Percentiles rank a stretch among this genome's conserved stretches.
These are phyloP conservation scores for Evernia prunastri DNA, from an alignment of 495 filamentous ascomycete species.

Conservation along the genomic window DNA sequence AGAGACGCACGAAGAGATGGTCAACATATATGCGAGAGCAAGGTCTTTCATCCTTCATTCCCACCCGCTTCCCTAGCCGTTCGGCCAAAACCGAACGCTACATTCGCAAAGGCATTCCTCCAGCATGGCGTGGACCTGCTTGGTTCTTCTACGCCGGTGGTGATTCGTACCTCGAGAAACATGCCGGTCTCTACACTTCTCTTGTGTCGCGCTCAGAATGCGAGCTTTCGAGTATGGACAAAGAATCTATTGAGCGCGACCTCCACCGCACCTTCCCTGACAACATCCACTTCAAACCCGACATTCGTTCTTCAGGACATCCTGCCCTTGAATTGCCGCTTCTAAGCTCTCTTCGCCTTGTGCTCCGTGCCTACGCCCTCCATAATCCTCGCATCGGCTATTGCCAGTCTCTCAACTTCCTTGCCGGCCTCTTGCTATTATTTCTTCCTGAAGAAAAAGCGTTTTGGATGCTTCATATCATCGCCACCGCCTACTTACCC, in stretches of 20 bases:
- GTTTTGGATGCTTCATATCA: conserved; percentile 91
- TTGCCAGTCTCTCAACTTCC: conserved; percentile 94
- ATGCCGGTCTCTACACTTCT: conserved; percentile 65
- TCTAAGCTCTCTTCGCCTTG: conserved; percentile 71
- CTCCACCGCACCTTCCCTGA: conserved; percentile 94
- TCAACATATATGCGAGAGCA: conserved; percentile 65
- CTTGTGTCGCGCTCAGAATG: conserved; percentile 59
- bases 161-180: conserved; percentile 62
- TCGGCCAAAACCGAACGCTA: conserved; percentile 80
- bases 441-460: conserved; percentile 88
- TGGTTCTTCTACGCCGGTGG: conserved; percentile 99
- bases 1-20: conserved; percentile 76
- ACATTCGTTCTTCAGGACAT: conserved; percentile 30
- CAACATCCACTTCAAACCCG: conserved; percentile 84
- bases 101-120: conserved; percentile 90
- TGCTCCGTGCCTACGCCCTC: conserved; percentile 82
- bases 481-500: conserved; percentile 80
- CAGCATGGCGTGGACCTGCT: conserved; percentile 83
- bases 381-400: conserved; percentile 89
- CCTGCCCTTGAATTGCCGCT: conserved; percentile 58
- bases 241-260: conserved; percentile 91
- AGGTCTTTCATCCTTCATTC: conserved; percentile 62
- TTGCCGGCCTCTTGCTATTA: conserved; percentile 89
- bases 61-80: conserved; percentile 70
- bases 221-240: conserved; percentile 59